Conservation (phyloP, 2,329 filamentous ascomycete genomes). For the Colletotrichum sp. region DNA sequence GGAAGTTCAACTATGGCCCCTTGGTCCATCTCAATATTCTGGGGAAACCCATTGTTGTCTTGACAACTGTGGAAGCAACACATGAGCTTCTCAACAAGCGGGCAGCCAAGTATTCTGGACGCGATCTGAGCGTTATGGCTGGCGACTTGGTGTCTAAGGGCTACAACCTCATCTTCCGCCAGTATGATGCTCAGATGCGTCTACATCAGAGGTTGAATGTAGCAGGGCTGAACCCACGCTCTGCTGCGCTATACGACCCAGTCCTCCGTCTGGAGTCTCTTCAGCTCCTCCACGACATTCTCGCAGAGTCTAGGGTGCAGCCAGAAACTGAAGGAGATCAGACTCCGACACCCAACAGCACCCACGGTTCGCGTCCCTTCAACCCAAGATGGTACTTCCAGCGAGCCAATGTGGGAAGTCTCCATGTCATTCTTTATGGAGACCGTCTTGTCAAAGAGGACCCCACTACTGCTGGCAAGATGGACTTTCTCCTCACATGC, state of each 20-base stretch:
- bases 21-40: neutral
- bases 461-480: neutral
- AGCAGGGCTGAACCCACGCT: neutral
- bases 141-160: neutral
- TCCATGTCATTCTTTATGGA: neutral
- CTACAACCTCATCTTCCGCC: conserved; percentile 1
- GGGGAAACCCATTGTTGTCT: neutral
- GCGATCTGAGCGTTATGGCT: neutral
- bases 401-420: neutral
- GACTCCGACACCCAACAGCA: no score
- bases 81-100: conserved; percentile 8
- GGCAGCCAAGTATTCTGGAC: neutral
- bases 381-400: neutral
- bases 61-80: conserved; percentile 1
- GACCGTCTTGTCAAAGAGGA: neutral
- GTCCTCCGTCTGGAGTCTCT: neutral
- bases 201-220: neutral
- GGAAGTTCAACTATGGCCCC: neutral
- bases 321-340: neutral
- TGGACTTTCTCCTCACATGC: neutral
- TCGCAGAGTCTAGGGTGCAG: neutral
- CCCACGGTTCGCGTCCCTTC: neutral
- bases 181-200: neutral
- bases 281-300: neutral
- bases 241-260: neutral